phyloP scores from a whole-genome alignment of 1,139 yeast species.

The Hansenula lynferdii region DNA sequence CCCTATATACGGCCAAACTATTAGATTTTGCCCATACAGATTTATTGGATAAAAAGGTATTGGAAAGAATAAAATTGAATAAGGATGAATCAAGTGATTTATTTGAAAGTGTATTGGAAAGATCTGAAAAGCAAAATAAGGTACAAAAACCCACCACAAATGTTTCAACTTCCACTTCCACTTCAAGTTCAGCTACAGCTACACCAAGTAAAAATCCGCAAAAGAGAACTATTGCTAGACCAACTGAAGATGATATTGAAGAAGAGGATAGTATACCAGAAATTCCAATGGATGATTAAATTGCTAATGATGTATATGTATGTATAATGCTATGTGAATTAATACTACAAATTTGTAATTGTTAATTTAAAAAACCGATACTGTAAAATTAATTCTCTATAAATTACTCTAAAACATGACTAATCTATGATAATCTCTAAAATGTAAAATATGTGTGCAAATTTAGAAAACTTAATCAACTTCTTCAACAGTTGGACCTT shows the following conservation, averaged over 20 bases:
- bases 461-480: conserved; percentile 54
- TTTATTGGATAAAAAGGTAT: conserved; percentile 29
- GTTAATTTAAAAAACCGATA: too few species aligned
- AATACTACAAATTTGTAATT: too few species aligned
- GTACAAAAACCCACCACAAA: background rate
- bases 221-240: background rate
- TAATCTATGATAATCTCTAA: background rate
- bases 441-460: background rate
- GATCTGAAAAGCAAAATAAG: conserved; percentile 5
- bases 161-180: background rate
- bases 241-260: conserved; percentile 2
- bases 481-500: conserved; percentile 93
- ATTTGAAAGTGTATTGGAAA: conserved; percentile 26
- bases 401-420: background rate
- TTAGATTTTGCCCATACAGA: conserved; percentile 39
- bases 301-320: too few species aligned
- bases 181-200: background rate
- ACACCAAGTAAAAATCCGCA: background rate
- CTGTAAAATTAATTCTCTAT: conserved; percentile 1
- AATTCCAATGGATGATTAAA: conserved; percentile 1
- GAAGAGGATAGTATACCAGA: conserved; percentile 5
- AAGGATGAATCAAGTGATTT: conserved; percentile 39
- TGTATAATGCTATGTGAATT: too few species aligned
- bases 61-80: conserved; percentile 44
- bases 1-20: conserved; percentile 47